Conservation (phyloP, 768 basidiomycete genomes). For the Kondoa subrosea region DNA sequence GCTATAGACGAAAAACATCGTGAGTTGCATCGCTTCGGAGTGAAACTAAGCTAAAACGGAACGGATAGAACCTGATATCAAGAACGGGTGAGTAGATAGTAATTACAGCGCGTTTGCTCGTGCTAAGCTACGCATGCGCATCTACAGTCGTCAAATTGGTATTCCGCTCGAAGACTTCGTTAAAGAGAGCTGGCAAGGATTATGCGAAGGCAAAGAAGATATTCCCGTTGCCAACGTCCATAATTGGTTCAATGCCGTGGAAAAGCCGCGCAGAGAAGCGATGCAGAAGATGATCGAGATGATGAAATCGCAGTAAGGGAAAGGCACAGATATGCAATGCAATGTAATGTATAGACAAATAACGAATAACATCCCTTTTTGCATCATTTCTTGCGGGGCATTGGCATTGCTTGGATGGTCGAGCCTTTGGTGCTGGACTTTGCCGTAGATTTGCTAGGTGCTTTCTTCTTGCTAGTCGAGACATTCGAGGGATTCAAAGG, state of each 20-base stretch:
- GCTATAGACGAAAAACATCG: background rate
- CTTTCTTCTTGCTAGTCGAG: background rate
- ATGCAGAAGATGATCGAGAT: background rate
- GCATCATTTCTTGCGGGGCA: background rate
- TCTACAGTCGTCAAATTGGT: background rate
- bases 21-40: background rate
- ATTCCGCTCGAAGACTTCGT: background rate
- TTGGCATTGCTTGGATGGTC: background rate
- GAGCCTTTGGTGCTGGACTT: background rate
- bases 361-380: background rate
- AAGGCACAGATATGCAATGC: too few species aligned
- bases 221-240: background rate
- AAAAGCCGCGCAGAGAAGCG: background rate
- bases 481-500: background rate
- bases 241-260: background rate
- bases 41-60: too few species aligned
- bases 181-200: background rate
- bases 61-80: background rate
- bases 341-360: background rate
- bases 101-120: too few species aligned
- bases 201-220: background rate
- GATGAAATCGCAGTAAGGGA: too few species aligned
- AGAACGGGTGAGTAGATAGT: too few species aligned
- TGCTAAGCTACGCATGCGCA: too few species aligned
- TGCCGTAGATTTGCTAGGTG: background rate